Base-by-base conservation (phyloP, 495 filamentous ascomycete genomes). In the Xylaria castorea region DNA sequence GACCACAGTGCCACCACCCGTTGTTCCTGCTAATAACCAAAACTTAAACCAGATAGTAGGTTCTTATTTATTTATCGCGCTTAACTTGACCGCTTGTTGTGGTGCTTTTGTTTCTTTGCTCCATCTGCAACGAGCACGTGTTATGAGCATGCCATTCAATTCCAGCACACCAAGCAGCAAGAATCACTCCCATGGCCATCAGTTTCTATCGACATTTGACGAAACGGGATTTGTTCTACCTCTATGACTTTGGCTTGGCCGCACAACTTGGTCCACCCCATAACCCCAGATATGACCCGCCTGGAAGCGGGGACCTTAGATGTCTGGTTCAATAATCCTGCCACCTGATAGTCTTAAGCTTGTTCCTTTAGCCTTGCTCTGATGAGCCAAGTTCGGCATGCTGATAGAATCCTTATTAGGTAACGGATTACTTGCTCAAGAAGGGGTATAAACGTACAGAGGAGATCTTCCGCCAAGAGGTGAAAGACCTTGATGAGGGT, bases 21-120 rank as follows among this genome's bases (percentile, higher is more conserved):
- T 53, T 50, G 40, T 67, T 20, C 70, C 70, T 30, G 73, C 87
- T 75, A 75, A 89, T 84, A 87, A 93, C 53, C 94, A 97, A 74
- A 97, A 97, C 77, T 80, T 99, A 9, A 99, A 99, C 73, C 93
- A 97, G 75, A 99, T 99, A 79, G 95, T 97, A 87, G 86, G 93
- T 86, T 38, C 18, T 34, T 18, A 1, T 53, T 30, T 27, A 22
- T 77, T 77, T 55, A 25, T 40, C 38, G 38, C 57, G 53, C 61
- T 66, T 67, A 3, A 73, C 57, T 73, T 74, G 57, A 65, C n/a
- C 34, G 20, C 34, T 32, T 61, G 34, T 36, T 61, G 53, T 57
- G 53, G 16, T 12, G 16, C 53, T 57, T 57, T 57, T 32, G 22
- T 70, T 57, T 36, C 16, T 72, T 25, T 0, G 1, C 4, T 44